A percentile compares a stretch with the other conserved stretches of the same genome.
These are phyloP conservation scores for Carex myosuroides DNA, from an alignment of 176 grass and related monocot species.

Conservation along the genomic window DNA sequence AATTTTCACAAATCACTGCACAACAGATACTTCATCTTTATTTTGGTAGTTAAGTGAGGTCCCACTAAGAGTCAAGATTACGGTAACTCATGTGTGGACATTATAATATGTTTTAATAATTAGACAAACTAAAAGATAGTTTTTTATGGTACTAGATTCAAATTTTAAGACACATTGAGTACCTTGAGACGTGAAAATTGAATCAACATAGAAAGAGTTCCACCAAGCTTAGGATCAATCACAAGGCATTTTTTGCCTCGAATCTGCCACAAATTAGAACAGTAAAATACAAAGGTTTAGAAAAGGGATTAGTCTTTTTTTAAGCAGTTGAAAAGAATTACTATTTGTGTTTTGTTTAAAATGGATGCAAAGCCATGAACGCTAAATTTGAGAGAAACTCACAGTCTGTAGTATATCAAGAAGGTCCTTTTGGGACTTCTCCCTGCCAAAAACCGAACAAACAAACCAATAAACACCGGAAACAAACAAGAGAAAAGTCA, in stretches of 20 bases:
- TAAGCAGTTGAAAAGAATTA: neutral
- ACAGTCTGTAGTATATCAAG: constrained; percentile 68
- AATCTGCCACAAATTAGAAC: constrained; percentile 31
- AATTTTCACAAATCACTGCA: neutral
- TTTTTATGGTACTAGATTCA: neutral
- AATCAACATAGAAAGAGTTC: constrained; percentile 54
- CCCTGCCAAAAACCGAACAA: constrained; percentile 30
- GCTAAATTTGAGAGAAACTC: constrained; percentile 4
- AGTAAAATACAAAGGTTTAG: neutral
- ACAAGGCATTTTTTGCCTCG: constrained; percentile 70
- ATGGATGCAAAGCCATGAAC: neutral
- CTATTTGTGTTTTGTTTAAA: neutral
- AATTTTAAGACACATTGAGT: neutral
- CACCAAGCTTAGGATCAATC: constrained; percentile 65
- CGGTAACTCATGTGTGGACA: neutral
- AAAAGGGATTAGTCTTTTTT: neutral
- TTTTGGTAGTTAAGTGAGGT: neutral
- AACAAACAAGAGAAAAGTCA: neutral
- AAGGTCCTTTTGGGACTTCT: constrained; percentile 85
- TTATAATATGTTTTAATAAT: neutral
- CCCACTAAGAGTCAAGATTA: neutral
- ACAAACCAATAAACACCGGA: neutral
- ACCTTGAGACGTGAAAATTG: constrained; percentile 77
- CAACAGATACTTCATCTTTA: neutral
- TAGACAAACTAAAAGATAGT: neutral